Evolutionary conservation across 192 early-diverging fungal genomes (phyloP).

Genomic region (Martensiomyces pterosporus): DNA sequence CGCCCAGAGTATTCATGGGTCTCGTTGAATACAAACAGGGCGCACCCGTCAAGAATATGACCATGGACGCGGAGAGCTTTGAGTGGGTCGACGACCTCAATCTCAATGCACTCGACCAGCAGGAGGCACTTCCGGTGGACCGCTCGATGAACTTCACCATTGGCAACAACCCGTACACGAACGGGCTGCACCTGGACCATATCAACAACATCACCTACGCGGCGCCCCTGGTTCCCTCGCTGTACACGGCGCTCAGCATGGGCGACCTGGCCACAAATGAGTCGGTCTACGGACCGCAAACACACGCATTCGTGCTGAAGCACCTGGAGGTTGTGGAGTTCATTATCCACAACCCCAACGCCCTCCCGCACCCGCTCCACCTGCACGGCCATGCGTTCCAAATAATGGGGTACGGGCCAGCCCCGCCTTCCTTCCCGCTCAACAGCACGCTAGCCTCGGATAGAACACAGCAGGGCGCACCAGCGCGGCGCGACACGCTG

Average conservation of each 20-base stretch:
- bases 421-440: background rate
- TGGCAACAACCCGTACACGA: constrained; percentile 53
- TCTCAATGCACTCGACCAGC: constrained; percentile 44
- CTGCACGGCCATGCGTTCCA: constrained; percentile 84
- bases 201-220: constrained; percentile 71
- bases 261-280: constrained; percentile 50
- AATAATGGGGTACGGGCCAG: constrained; percentile 42
- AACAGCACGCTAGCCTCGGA: no score
- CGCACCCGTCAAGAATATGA: constrained; percentile 51
- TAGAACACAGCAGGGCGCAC: no score
- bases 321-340: constrained; percentile 64
- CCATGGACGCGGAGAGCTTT: constrained; percentile 10
- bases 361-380: constrained; percentile 69
- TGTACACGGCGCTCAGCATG: constrained; percentile 60
- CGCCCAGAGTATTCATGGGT: constrained; percentile 50
- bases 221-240: constrained; percentile 57
- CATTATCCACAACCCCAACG: constrained; percentile 65
- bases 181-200: constrained; percentile 66
- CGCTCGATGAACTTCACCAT: constrained; percentile 45
- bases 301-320: constrained; percentile 55
- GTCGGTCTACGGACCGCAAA: constrained; percentile 60
- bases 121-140: constrained; percentile 50
- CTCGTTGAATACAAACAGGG: constrained; percentile 55
- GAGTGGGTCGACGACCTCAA: constrained; percentile 48
- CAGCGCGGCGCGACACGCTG: constrained; percentile 59